Evolutionary conservation across 2,329 filamentous ascomycete genomes (phyloP).

Genomic region (Neopestalotiopsis sp.): DNA sequence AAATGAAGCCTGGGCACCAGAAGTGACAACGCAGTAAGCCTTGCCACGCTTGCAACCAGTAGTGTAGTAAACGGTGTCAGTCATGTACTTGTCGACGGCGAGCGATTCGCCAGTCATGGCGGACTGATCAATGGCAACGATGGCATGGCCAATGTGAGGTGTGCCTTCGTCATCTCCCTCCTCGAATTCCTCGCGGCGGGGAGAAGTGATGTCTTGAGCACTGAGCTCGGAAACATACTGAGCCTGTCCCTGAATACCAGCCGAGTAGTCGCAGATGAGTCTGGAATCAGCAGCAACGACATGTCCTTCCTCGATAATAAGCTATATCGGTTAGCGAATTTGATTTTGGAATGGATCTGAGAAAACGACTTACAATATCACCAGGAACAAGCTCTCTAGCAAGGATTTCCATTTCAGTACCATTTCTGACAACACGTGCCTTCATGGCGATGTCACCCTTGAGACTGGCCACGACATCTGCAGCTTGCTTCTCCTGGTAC

Average conservation of each 20-base stretch:
- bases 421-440: slow-evolving; percentile 69
- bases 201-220: slow-evolving; percentile 55
- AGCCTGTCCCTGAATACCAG: slow-evolving; percentile 67
- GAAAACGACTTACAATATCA: slow-evolving; percentile 64
- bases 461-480: slow-evolving; percentile 72
- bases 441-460: slow-evolving; percentile 81
- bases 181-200: slow-evolving; percentile 64
- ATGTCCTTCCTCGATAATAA: slow-evolving; percentile 72
- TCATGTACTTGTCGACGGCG: slow-evolving; percentile 76
- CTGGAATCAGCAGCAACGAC: slow-evolving; percentile 72
- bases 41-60: slow-evolving; percentile 79
- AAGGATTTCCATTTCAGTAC: slow-evolving; percentile 69
- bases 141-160: slow-evolving; percentile 64
- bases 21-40: slow-evolving; percentile 68
- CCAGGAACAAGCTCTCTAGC: slow-evolving; percentile 74
- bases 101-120: slow-evolving; percentile 78
- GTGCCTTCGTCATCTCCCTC: slow-evolving; percentile 63
- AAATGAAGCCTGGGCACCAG: slow-evolving; percentile 71
- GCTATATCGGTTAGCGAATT: slow-evolving; percentile 41
- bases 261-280: slow-evolving; percentile 72
- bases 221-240: slow-evolving; percentile 70
- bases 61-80: slow-evolving; percentile 74
- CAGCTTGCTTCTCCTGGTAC: slow-evolving; percentile 80
- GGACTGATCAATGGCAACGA: slow-evolving; percentile 75
- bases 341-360: neutral